Base-by-base conservation (phyloP, 2,329 filamentous ascomycete species). In the Coniella vitis region DNA sequence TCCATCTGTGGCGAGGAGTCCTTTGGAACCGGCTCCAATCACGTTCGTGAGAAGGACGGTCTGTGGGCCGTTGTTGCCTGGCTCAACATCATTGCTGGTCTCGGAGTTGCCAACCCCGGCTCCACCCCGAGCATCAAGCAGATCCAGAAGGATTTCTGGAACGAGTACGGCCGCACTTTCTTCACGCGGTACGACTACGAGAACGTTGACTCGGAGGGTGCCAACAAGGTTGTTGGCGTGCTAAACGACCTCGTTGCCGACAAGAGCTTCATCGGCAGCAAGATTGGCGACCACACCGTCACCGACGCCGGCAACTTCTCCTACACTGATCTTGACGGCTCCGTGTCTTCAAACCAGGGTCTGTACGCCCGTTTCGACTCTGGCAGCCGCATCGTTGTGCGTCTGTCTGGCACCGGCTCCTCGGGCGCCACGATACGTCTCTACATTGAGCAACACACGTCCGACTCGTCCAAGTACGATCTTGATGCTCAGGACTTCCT, bases 151-250 rank as follows among this genome's bases (percentile, higher is more conserved):
- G 89, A 96, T 65, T 97, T 98, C 80, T 98, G 93, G 93, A 79
- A 81, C 62, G 87, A 82, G 49, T 98, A 98, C 68, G 93, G 93
- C 62, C 90, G 93, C 52, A 96, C 90, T 29, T 98, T 97, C 78
- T 98, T 98, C 79, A 98, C 93, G 38, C 88, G 93, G 56, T 97
- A 97, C 71, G 93, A 98, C 71, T 98, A 95, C 71, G 93, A 98
- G 72, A 81, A 94, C 59, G 90, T 95, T 57, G 90, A 95, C 72
- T 86, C 84, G 40, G 89, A 91, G 8, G 90, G 87, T 36, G 93
- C 93, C 55, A 87, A 86, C 73, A 91, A 95, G 73, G 84, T 98
- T 51, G 86, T 95, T 39, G 84, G 81, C 49, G 83, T 88, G 61
- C 77, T 98, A 62, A 78, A 83, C 61, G 83, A 84, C 56, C 78